Evolutionary conservation across 2,329 filamentous ascomycete species (phyloP).

Genomic region (Eurotiales sp.): DNA sequence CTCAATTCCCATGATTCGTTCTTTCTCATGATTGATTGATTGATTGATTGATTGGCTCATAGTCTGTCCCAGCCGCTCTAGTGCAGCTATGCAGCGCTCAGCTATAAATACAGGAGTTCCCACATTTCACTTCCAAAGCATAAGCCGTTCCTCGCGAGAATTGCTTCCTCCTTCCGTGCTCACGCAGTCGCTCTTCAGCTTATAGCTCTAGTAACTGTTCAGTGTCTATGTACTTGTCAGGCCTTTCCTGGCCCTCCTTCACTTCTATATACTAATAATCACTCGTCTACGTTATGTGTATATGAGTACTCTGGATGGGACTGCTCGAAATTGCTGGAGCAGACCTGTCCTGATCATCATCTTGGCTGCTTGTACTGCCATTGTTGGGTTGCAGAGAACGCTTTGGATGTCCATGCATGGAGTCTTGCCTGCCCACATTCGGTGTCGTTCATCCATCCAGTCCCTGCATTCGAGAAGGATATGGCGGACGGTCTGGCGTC

Average conservation of each 20-base stretch:
- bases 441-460: neutral
- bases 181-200: no score
- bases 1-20: no score
- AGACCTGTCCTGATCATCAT: conserved; percentile 31
- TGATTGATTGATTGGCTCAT: neutral
- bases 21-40: no score
- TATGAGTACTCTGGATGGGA: conserved; percentile 16
- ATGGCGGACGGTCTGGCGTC: neutral
- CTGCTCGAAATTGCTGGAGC: conserved; percentile 25
- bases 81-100: neutral
- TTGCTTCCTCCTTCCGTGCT: neutral
- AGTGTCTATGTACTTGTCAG: neutral
- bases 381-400: conserved; percentile 31
- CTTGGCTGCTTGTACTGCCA: conserved; percentile 32
- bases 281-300: conserved; percentile 17
- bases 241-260: conserved; percentile 2
- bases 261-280: conserved; percentile 12
- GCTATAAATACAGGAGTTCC: neutral
- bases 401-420: conserved; percentile 23
- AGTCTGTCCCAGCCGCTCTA: conserved; percentile 3
- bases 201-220: conserved; percentile 1
- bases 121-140: neutral
- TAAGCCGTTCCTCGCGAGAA: neutral
- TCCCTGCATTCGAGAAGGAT: conserved; percentile 2
- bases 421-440: conserved; percentile 2